phyloP scores from a whole-genome alignment of 2,329 filamentous ascomycete genomes.

The Alternaria sp. region DNA sequence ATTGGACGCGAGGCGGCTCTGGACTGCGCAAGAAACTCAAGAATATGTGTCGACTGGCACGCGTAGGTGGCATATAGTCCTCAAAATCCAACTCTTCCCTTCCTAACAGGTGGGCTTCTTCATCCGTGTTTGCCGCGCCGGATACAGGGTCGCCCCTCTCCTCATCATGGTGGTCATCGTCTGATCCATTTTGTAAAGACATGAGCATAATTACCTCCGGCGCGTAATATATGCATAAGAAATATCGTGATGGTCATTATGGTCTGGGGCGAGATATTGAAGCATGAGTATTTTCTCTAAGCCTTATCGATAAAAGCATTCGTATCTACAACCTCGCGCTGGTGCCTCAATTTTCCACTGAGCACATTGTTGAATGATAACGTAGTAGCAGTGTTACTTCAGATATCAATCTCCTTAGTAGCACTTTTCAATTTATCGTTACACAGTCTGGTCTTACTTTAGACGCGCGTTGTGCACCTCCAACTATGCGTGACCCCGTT shows the following conservation, averaged over 20 bases:
- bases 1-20: conserved; percentile 53
- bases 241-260: not conserved
- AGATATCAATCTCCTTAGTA: not conserved
- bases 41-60: conserved; percentile 13
- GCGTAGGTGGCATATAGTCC: conserved; percentile 20
- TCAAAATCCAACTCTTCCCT: conserved; percentile 41
- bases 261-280: not conserved
- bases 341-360: not conserved
- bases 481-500: not conserved
- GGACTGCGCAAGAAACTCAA: conserved; percentile 55
- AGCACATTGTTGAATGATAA: not conserved
- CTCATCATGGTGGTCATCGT: conserved; percentile 10
- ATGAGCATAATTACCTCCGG: conserved; percentile 8
- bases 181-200: not conserved
- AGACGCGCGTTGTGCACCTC: not conserved
- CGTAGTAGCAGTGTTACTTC: not conserved
- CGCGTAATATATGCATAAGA: not conserved
- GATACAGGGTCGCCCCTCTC: conserved; percentile 17
- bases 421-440: not conserved
- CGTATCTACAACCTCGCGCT: not conserved
- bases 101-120: conserved; percentile 41
- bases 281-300: not conserved
- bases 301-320: conserved; percentile 9
- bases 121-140: conserved; percentile 26
- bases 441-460: not conserved